Base-by-base conservation (phyloP, 179 eudicot genomes). In the Beta corolliflora region DNA sequence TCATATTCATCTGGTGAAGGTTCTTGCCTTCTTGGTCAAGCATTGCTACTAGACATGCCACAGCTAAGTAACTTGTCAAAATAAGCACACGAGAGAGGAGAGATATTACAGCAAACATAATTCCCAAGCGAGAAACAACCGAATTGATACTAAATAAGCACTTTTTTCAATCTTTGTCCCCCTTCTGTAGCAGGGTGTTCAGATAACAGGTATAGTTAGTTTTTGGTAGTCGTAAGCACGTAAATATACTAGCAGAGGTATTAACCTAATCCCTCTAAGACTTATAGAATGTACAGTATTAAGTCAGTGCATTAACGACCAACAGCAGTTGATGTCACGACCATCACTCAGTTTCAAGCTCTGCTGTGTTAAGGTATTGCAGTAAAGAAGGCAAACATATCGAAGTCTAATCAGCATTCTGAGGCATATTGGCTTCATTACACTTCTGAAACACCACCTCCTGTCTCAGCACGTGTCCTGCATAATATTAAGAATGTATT, bases 371-470 rank as follows among this genome's bases (percentile, higher is more conserved):
- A 50, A 45, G 15, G 41, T 78, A 56, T 44, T 21, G 78, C 69
- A 53, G 72, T 61, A 12, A 70, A 70, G 71, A 61, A 21, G 54
- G 65, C 41, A 13, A 61, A 45, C 58, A 46, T 55, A 46, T 14
- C 31, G 61, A 4, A 8, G 13, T 29, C 15, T 59, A 16, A 8
- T 16, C 41, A n/a, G 56, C 25, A 68, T 18, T 25, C 14, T 11
- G 29, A 48, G 41, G 73, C 55, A 54, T 18, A 58, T 19, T 73
- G 23, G 78, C 75, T 76, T 89, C 90, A 94, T 84, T 92, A 91
- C 69, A 94, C 88, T 44, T 88, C 94, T 18, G 98, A 90, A 79
- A 94, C 83, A 46, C 97, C 97, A 1, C 96, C 94, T 81, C 97
- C 94, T 31, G 88, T 84, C 80, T 94, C 96, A 36, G 98, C 90